These are phyloP conservation scores for Aureobasidium sp. DNA, from an alignment of 2,329 filamentous ascomycete species.

Conservation along the genomic window DNA sequence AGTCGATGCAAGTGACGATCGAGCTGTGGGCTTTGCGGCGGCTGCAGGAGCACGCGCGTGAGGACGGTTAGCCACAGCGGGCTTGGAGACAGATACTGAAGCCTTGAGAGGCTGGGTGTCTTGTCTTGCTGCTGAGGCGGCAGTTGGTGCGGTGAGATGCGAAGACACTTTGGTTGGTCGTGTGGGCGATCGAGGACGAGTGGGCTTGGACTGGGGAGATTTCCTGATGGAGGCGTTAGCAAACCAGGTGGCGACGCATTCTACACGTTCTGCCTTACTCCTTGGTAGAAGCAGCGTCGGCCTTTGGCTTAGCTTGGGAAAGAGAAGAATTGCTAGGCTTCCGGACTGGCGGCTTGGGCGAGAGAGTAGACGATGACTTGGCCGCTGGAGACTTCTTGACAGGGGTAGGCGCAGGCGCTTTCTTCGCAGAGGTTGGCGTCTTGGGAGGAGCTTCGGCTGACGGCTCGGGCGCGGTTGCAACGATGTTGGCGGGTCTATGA, in stretches of 20 bases:
- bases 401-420: conserved; percentile 14
- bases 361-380: conserved; percentile 10
- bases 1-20: conserved; percentile 26
- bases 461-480: not conserved
- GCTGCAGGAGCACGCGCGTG: conserved; percentile 17
- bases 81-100: conserved; percentile 3
- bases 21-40: conserved; percentile 24
- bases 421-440: conserved; percentile 19
- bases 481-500: not conserved
- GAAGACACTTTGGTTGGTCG: conserved; percentile 57
- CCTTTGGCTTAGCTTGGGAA: conserved; percentile 20
- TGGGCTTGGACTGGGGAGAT: conserved; percentile 20
- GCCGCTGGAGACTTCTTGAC: conserved; percentile 12
- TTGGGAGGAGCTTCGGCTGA: not conserved
- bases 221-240: not conserved
- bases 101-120: conserved; percentile 22
- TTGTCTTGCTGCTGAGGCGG: conserved; percentile 58
- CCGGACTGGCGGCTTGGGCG: conserved; percentile 1
- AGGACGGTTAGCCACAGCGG: conserved; percentile 17
- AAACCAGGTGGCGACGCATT: not conserved
- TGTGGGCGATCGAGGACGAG: conserved; percentile 58
- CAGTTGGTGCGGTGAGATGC: conserved; percentile 60
- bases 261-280: conserved; percentile 16
- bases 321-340: conserved; percentile 25
- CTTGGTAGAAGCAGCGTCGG: conserved; percentile 25